Evolutionary conservation across 805 yeast species (phyloP), one percentile per base, ranked within the genome.

Genomic region (Lachancea sp.): DNA sequence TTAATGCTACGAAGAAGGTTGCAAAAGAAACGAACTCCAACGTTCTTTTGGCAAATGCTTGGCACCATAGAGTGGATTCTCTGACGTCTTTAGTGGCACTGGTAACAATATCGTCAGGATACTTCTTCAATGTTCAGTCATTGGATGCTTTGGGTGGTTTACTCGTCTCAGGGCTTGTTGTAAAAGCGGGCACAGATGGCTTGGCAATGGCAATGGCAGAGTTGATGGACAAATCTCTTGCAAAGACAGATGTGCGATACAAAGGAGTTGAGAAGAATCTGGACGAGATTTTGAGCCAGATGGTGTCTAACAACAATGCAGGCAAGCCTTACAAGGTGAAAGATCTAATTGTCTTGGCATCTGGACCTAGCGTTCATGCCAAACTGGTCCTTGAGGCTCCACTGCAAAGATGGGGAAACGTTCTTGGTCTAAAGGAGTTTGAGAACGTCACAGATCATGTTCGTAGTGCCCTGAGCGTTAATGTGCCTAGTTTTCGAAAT

Each of bases 61-160:
- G 99, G 98, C 99, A 93, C 63, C 99, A 93, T 61, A 75, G 99
- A 51, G 93, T 91, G 10, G 99, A 93, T 60, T 84, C 95, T 0
- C 63, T 93, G 55, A 95, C 98, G 1, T 87, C 97, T 0, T 72
- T 84, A 18, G 98, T 91, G 7, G 97, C 98, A 0, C 74, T 91
- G 17, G 75, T 81, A 3, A 89, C 98, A 1, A 93, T 93, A 42
- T 77, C 95, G 0, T 81, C 90, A 1, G 95, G 96, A 29, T 82
- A 85, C 53, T 70, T 87, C 48, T 76, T 89, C 50, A 77, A 81
- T 50, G 75, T 87, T 33, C 81, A 80, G 36, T 88, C 96, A 81
- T 68, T 93, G 45, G 99, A 93, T 62, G 85, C 97, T 2, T 75
- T 88, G 45, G 99, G 98, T 50, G 99, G 98, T 0, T 63, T 90